Evolutionary conservation across 148 eudicot species (phyloP), one percentile per base, ranked within the genome.

Genomic region (Nepenthes mirabilis): DNA sequence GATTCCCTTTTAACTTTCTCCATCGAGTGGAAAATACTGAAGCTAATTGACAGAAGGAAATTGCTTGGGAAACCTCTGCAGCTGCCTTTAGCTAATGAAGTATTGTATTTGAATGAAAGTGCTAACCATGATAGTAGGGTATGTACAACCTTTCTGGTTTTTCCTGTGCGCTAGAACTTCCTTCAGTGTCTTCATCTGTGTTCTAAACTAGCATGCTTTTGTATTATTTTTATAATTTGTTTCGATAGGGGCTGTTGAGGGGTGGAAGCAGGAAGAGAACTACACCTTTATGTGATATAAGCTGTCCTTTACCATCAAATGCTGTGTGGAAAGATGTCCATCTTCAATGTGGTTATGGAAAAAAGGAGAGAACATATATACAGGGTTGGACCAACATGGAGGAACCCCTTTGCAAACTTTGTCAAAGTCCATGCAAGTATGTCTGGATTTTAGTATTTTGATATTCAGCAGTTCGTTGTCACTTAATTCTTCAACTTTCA

Each of bases 401-500:
- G 50, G 87, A 89, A 76, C 99, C 99, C 60, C 83, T 93, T 54
- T 93, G 99, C 86, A 93, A 86, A 68, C 87, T 86, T 50, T 93
- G 99, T 78, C 91, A 86, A 72, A 78, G 47, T 60, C 87, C 84
- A 55, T 93, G 90, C 91, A 70, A 52, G 99, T 93, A 70, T 75
- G 87, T 77, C 52, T 64, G 5, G 6, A 34, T 55, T 45, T 10
- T 43, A 5, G 6, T 58, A 32, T 43, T 49, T 56, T 68, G 1
- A 1, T 47, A 36, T 12, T 5, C 33, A 40, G 5, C 2, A 33
- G 36, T 58, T 34, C 47, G 23, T 49, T 47, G 9, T 35, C 13
- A 14, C 56, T 36, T 57, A 36, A 37, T 34, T 68, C 49, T 61
- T 33, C 11, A 3, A 34, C 45, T 69, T 74, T 50, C 87, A 93